Conservation (phyloP, 495 filamentous ascomycete species). For the Trichoderma asperelloides region DNA sequence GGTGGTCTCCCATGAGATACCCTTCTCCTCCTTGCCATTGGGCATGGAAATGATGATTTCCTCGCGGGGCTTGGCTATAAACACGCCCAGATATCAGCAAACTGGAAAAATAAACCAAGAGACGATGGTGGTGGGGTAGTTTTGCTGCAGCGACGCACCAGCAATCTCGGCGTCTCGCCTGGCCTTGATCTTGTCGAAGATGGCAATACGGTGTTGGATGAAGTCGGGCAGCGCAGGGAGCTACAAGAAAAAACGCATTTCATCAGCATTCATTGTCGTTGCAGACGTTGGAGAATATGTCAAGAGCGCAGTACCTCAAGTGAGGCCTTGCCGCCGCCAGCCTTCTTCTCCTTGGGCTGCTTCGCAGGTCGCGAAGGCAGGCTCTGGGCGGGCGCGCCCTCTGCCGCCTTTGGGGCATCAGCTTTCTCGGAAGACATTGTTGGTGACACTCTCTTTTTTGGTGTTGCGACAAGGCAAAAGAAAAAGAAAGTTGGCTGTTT, state of each 20-base stretch:
- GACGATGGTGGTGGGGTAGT: background rate
- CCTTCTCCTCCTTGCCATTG: constrained; percentile 51
- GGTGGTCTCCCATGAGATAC: constrained; percentile 64
- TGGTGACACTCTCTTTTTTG: background rate
- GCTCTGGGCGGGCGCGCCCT: constrained; percentile 7
- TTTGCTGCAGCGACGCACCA: background rate
- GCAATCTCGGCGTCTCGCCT: constrained; percentile 66
- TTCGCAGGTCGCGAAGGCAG: constrained; percentile 7
- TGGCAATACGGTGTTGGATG: constrained; percentile 67
- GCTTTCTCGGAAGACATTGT: constrained; percentile 5
- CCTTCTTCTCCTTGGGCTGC: constrained; percentile 17
- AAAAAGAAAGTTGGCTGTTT: background rate
- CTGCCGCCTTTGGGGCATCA: constrained; percentile 5
- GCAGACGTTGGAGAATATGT: background rate
- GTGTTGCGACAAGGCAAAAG: background rate
- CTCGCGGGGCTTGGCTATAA: constrained; percentile 45
- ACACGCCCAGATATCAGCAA: background rate
- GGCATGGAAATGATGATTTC: constrained; percentile 58
- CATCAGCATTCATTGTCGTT: background rate
- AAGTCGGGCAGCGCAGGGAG: constrained; percentile 65
- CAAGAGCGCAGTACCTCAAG: constrained; percentile 21
- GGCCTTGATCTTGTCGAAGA: constrained; percentile 84
- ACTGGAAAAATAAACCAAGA: background rate
- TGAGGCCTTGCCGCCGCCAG: constrained; percentile 25
- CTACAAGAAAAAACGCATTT: constrained; percentile 30